Base-by-base conservation (phyloP, 306 rosid genomes). In the Herpetospermum pedunculosum region DNA sequence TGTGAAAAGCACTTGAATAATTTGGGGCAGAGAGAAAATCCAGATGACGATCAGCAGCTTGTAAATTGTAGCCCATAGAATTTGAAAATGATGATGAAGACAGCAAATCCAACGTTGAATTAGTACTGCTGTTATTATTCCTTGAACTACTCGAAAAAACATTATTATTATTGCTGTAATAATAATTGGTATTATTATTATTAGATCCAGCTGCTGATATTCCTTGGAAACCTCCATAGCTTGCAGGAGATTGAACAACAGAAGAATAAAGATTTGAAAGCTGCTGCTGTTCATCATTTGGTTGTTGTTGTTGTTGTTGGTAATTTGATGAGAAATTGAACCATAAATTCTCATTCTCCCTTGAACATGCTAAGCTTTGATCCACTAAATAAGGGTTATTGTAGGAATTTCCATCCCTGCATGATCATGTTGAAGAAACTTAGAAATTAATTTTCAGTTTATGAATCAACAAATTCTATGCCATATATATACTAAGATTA, bases 11-110 rank as follows among this genome's bases (percentile, higher is more conserved):
- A 50, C 60, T 46, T 48, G 35, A 34, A 44, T 74, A 44, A 57
- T 62, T 68, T 15, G 80, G 48, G 34, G 80, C 70, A 0, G 81
- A 59, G 73, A 83, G 76, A 0, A 69, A 69, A 28, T 69, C 73
- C 40, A 41, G 6, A 25, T 69, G 40, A 19, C 75, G 79, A 76
- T 82, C 79, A 23, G 63, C 82, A 25, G 72, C 79, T 10, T 80
- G 86, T 35, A 77, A 74, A 72, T 72, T 78, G 47, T 77, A 81
- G 28, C 80, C 85, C 73, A 80, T 43, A 64, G 88, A 76, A 71
- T 80, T 57, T 32, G 85, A 81, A 67, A 76, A 40, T 25, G 78
- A 79, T 35, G 87, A 80, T n/a, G 83, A 64, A 30, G 86, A 53
- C 65, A 70, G 34, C 43, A 63, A 53, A 44, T 57, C 75, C 74